phyloP scores from a whole-genome alignment of 83 land plant species.

The Diphasiastrum complanatum region DNA sequence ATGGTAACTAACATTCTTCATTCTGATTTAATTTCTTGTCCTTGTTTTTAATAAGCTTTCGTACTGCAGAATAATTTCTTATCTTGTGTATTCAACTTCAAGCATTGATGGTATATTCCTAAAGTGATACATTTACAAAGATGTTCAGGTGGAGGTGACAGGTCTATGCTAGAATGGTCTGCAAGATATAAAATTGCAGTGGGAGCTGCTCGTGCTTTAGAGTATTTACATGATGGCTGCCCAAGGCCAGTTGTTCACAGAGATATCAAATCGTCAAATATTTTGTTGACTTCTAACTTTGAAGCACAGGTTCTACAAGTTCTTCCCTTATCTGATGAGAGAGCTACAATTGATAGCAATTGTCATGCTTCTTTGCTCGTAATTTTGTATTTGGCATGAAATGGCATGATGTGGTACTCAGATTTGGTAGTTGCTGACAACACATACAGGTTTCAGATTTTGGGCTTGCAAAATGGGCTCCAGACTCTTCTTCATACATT shows the following conservation, averaged over 20 bases:
- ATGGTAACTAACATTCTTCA: no score
- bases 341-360: not conserved
- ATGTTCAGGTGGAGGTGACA: conserved; percentile 29
- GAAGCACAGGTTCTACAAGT: conserved; percentile 50
- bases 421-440: not conserved
- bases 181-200: conserved; percentile 54
- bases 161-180: conserved; percentile 47
- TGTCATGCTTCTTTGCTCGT: no score
- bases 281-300: conserved; percentile 54
- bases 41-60: not conserved
- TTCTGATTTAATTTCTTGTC: no score
- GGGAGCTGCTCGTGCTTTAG: conserved; percentile 59
- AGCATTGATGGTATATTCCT: not conserved
- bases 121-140: not conserved
- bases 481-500: conserved; percentile 44
- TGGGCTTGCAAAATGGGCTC: conserved; percentile 91
- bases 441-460: conserved; percentile 72
- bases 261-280: conserved; percentile 90
- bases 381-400: not conserved
- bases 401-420: not conserved
- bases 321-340: not conserved
- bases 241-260: conserved; percentile 58
- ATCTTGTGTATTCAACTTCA: not conserved
- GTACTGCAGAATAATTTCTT: not conserved
- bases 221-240: conserved; percentile 63